Evolutionary conservation across 2,329 filamentous ascomycete species (phyloP).

Genomic region (Lachnellula arida): DNA sequence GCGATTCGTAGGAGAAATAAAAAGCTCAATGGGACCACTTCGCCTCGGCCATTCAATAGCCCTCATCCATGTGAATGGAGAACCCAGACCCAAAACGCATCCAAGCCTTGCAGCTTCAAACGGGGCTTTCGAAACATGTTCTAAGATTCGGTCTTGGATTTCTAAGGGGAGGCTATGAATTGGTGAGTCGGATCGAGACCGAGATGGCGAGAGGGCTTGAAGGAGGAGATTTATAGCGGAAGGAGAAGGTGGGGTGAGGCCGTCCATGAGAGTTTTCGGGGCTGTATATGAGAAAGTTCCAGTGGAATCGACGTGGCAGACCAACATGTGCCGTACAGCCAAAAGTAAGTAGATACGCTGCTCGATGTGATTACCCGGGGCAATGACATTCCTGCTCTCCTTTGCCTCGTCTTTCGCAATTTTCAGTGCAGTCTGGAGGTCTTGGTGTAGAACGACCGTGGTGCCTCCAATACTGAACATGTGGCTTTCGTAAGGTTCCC

Average conservation of each 20-base stretch:
- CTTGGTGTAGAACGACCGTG: conserved; percentile 9
- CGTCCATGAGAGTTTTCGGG: conserved; percentile 7
- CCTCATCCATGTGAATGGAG: conserved; percentile 11
- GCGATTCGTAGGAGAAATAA: conserved; percentile 1
- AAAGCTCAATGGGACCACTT: conserved; percentile 1
- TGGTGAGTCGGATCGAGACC: not conserved
- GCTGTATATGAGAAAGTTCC: conserved; percentile 6
- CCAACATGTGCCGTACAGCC: conserved; percentile 13
- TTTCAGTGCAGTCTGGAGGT: conserved; percentile 6
- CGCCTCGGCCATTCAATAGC: not conserved
- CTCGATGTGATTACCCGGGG: not conserved
- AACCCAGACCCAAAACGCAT: conserved; percentile 11
- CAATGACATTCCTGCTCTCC: not conserved
- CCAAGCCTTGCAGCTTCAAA: conserved; percentile 12
- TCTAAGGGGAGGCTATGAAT: conserved; percentile 11
- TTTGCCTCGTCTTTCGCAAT: conserved; percentile 2
- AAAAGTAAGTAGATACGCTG: conserved; percentile 9
- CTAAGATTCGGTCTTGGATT: conserved; percentile 11
- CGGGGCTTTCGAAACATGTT: conserved; percentile 9
- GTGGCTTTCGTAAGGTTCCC: conserved; percentile 2
- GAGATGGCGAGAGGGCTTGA: not conserved
- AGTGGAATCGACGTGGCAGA: conserved; percentile 2
- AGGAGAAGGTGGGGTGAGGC: not conserved
- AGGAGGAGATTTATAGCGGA: conserved; percentile 10
- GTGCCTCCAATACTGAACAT: conserved; percentile 7